A percentile compares a stretch with the other conserved stretches of the same genome.
These are phyloP conservation scores for Osmozyma mogii DNA, from an alignment of 805 yeast species.

Conservation along the genomic window DNA sequence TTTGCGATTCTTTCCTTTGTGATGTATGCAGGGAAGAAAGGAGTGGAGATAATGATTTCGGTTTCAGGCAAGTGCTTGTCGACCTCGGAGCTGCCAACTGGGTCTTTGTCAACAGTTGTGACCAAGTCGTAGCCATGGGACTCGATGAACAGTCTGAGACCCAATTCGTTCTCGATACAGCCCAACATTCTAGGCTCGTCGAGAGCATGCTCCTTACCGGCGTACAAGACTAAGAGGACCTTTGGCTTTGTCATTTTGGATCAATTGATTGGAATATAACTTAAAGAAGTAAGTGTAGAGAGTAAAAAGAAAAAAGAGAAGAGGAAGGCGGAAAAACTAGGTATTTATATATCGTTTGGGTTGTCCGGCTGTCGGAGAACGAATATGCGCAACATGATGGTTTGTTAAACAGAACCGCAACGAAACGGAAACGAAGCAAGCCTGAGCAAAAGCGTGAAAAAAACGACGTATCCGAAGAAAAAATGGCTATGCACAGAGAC, in stretches of 20 bases:
- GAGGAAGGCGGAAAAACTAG: too few species aligned
- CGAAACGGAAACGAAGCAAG: too few species aligned
- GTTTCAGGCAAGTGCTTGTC: slow-evolving; percentile 65
- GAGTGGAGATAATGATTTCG: slow-evolving; percentile 72
- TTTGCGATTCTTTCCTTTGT: slow-evolving; percentile 56
- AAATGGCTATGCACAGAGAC: too few species aligned
- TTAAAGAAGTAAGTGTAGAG: too few species aligned
- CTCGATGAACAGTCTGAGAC: slow-evolving; percentile 58
- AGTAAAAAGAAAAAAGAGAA: too few species aligned
- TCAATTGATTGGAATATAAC: too few species aligned
- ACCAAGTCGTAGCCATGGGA: slow-evolving; percentile 58
- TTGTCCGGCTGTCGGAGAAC: too few species aligned
- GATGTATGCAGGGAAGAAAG: slow-evolving; percentile 77
- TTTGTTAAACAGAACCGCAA: too few species aligned
- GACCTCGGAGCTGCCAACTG: slow-evolving; percentile 45
- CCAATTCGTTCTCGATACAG: slow-evolving; percentile 67
- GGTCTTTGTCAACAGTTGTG: slow-evolving; percentile 62
- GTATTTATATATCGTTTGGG: too few species aligned
- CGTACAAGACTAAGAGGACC: slow-evolving; percentile 51
- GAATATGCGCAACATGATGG: too few species aligned
- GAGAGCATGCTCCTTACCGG: slow-evolving; percentile 50
- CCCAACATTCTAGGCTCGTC: slow-evolving; percentile 61
- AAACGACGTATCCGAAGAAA: too few species aligned
- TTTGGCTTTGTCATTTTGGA: slow-evolving; percentile 16
- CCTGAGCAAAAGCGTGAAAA: too few species aligned